Evolutionary conservation across 2,329 filamentous ascomycete species (phyloP), one percentile per base, ranked within the genome.

Genomic region (Fusarium sororula): DNA sequence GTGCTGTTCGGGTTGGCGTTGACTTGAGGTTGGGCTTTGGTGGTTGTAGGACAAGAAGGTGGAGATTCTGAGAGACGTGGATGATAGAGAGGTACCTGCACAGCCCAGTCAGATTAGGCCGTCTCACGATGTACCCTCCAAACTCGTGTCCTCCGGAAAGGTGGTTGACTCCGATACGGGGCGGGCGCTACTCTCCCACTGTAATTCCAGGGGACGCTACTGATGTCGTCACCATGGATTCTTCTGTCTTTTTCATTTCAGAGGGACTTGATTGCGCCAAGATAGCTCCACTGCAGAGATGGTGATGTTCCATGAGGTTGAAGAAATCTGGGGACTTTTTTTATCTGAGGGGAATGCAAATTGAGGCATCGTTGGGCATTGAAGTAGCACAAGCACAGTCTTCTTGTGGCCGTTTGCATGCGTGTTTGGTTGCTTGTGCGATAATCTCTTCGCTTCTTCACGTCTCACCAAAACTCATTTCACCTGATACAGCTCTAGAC

Each of bases 161-260:
- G 59, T 73, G 45, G 62, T 74, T 53, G 70, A 75, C 51, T 58
- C 72, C 72, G 72, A 69, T 50, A 28, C 48, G 61, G 61, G 65
- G 57, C 42, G 65, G 66, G 56, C 65, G 57, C 63, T 63, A 66
- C 37, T 55, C 51, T 55, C 22, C 58, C 66, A 63, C 61, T 71
- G 72, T 59, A 74, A 75, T 67, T 75, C 70, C 58, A 75, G 73
- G 73, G 73, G 72, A 75, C 53, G 56, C 70, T 65, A 75, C 67
- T 47, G 59, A 75, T 75, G 73, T 75, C 73, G 73, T 75, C 73
- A 75, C 73, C 63, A 56, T 44, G 37, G 58, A 39, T 47, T 69
- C 22, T 59, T 67, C 15, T 28, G 45, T 32, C 35, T 55, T 45
- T 41, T 42, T 73, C 61, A 72, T 57, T 74, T 66, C 26, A 44